A percentile compares a stretch with the other conserved stretches of the same genome.
Evolutionary conservation across 805 yeast genomes (phyloP).

Genomic region (Torulaspora indica): DNA sequence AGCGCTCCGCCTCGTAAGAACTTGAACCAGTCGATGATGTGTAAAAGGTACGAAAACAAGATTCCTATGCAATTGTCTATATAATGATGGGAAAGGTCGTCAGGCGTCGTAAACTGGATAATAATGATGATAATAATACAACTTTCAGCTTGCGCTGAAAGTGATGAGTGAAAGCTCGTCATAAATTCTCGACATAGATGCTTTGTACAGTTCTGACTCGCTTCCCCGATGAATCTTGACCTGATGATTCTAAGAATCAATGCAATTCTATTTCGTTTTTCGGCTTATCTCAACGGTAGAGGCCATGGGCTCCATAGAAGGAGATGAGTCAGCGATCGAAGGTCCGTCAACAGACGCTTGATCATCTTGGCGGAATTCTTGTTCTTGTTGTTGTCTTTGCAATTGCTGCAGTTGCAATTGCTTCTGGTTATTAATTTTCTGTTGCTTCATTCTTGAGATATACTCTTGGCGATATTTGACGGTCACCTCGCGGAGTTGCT

Average conservation of each 20-base stretch:
- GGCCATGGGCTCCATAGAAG: slow-evolving; percentile 10
- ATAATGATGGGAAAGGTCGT: slow-evolving; percentile 4
- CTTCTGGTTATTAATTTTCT: slow-evolving; percentile 28
- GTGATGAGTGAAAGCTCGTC: not conserved
- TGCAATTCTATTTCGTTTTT: slow-evolving; percentile 6
- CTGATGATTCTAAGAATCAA: not conserved
- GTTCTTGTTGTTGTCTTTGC: slow-evolving; percentile 13
- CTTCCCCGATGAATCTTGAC: not conserved
- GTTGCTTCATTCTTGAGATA: slow-evolving; percentile 35
- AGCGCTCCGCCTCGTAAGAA: not conserved
- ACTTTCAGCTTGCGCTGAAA: slow-evolving; percentile 1
- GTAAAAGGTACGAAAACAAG: not conserved
- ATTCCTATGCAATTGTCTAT: slow-evolving; percentile 13
- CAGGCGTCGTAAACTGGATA: not conserved
- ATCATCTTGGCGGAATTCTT: slow-evolving; percentile 10
- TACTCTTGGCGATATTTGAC: slow-evolving; percentile 62
- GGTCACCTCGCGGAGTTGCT: slow-evolving; percentile 65
- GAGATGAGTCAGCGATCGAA: slow-evolving; percentile 12
- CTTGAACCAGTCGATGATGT: not conserved
- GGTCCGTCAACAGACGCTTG: slow-evolving; percentile 8
- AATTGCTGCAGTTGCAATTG: slow-evolving; percentile 19
- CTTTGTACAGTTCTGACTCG: slow-evolving; percentile 4
- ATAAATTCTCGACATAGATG: not conserved
- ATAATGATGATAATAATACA: slow-evolving; percentile 6
- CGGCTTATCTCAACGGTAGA: slow-evolving; percentile 9